Percentiles rank a stretch among this genome's conserved stretches.
Evolutionary conservation across 768 basidiomycete genomes (phyloP).

Genomic region (Russula foetens): DNA sequence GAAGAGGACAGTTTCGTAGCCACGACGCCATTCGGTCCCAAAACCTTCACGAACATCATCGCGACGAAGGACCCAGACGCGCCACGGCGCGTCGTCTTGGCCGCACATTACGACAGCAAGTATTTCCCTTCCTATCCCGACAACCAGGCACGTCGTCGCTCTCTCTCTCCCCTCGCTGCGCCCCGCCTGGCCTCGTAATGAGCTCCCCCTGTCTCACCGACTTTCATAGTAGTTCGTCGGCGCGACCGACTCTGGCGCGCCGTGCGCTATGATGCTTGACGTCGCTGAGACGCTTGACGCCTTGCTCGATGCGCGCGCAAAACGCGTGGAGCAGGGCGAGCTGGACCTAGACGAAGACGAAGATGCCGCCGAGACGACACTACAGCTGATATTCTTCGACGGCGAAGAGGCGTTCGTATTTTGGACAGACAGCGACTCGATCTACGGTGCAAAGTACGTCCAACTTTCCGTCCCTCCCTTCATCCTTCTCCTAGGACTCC

Average conservation of each 20-base stretch:
- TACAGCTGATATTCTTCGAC: conserved; percentile 93
- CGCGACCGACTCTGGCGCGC: conserved; percentile 93
- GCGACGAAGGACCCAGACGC: conserved; percentile 93
- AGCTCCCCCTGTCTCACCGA: not conserved
- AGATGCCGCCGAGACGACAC: conserved; percentile 71
- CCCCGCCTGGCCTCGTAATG: too few relatives aligned
- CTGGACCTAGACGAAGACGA: conserved; percentile 60
- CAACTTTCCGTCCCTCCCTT: not conserved
- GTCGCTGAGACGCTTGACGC: conserved; percentile 78
- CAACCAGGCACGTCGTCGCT: conserved; percentile 51
- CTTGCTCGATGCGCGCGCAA: conserved; percentile 52
- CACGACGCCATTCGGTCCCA: conserved; percentile 73
- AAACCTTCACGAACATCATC: conserved; percentile 81
- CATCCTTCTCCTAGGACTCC: not conserved
- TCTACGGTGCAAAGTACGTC: conserved; percentile 87
- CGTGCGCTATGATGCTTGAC: conserved; percentile 92
- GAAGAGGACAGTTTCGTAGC: conserved; percentile 78
- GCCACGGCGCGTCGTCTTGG: conserved; percentile 68
- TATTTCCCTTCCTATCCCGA: conserved; percentile 63
- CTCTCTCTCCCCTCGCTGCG: not conserved
- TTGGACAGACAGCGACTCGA: conserved; percentile 86
- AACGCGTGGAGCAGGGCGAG: conserved; percentile 42
- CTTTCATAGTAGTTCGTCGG: conserved; percentile 70
- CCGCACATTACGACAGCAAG: conserved; percentile 94
- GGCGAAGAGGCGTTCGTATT: conserved; percentile 93